Base-by-base conservation (phyloP, 768 basidiomycete species). In the Fomitopsis pulvina region DNA sequence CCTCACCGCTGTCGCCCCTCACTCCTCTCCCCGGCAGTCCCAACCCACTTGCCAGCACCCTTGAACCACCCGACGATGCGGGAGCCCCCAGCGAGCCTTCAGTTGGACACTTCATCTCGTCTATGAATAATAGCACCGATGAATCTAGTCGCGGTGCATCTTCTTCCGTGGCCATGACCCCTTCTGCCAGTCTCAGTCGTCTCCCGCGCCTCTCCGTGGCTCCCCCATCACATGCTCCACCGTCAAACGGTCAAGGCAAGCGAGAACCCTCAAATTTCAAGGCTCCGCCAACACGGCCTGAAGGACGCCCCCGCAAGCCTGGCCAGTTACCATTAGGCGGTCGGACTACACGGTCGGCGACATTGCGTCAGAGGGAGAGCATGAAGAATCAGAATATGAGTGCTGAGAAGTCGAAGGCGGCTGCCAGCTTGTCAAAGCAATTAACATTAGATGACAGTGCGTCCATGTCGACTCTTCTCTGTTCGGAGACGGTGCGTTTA, bases 301-400 rank as follows among this genome's bases (percentile, higher is more conserved):
- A 14, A 34, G 20, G 9, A 32, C 30, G 24, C 27, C 14, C 34
- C 14, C 14, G 14, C 34, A 37, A 5, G 14, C 14, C 46, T 14
- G 21, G 48, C 3, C 34, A 41, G 11, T 40, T 50, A 3, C 52
- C 52, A 25, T 16, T 41, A 21, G 43, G 49, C 11, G 49, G 45
- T 0, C 29, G 52, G 18, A 48, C 51, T 47, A 55, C 54, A 10
- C 41, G 54, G 26, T 55, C 54, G 8, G 50, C 57, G 25, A 45
- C 52, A 18, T 39, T 58, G 14, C 39, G 53, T 18, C 48, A 50
- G 28, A 41, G 50, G 49, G 48, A 58, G 43, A 47, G 3, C 32
- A 41, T 43, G 51, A 48, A 47, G 45, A 25, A 28, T n/a, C 29
- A 27, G 4, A 26, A 22, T 25, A 46, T 37, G 2, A 30, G n/a